Conservation (phyloP, 1,284 basidiomycete genomes). For the Heliocybe sulcata region DNA sequence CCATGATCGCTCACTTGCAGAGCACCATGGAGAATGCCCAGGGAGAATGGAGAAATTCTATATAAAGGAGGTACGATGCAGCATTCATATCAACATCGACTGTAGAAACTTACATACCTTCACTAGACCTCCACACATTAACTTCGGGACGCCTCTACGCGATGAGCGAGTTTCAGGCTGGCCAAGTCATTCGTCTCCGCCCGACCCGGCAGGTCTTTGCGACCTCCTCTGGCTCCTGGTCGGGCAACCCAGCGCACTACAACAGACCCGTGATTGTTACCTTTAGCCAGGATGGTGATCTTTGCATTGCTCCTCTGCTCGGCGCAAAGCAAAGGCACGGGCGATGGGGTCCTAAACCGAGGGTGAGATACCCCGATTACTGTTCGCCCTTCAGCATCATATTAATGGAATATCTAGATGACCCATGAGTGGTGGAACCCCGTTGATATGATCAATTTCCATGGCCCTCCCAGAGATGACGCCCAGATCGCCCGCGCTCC, state of each 20-base stretch:
- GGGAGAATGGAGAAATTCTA: too few species aligned
- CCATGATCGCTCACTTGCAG: too few species aligned
- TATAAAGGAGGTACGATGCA: too few species aligned
- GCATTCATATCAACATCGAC: too few species aligned
- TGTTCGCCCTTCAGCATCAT: neutral
- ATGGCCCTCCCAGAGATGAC: neutral
- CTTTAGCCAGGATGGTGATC: neutral
- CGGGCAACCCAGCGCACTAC: neutral
- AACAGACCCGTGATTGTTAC: neutral
- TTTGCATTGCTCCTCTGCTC: neutral
- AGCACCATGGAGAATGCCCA: too few species aligned
- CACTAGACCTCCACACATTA: too few species aligned
- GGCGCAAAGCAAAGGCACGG: neutral
- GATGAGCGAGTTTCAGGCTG: neutral
- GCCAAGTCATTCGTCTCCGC: neutral
- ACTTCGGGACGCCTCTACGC: too few species aligned
- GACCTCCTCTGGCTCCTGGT: neutral
- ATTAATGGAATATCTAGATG: neutral
- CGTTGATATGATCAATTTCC: neutral
- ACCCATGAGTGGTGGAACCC: neutral
- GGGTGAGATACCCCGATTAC: too few species aligned
- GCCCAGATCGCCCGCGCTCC: neutral
- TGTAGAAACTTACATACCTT: too few species aligned
- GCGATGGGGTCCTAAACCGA: neutral
- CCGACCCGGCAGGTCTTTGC: neutral